Evolutionary conservation across 2,329 filamentous ascomycete species (phyloP).

Genomic region (Paecilomyces sp.): DNA sequence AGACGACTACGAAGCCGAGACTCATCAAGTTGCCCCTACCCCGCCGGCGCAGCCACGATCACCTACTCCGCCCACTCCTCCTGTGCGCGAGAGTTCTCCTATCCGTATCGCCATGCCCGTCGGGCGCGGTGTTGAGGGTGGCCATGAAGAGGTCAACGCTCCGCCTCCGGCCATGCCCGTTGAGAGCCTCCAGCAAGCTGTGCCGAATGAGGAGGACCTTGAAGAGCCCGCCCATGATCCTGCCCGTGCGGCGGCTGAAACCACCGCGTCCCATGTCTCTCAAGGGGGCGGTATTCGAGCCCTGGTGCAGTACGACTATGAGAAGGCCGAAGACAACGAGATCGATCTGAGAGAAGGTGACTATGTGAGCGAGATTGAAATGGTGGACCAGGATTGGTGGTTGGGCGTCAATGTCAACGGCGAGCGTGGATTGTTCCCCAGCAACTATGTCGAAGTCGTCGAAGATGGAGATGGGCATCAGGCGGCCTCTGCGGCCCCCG

Average conservation of each 20-base stretch:
- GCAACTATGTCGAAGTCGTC: conserved; percentile 89
- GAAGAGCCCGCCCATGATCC: conserved; percentile 55
- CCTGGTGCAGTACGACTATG: conserved; percentile 86
- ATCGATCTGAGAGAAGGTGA: conserved; percentile 86
- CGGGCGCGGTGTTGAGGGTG: conserved; percentile 49
- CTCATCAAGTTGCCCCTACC: conserved; percentile 24
- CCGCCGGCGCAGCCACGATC: conserved; percentile 41
- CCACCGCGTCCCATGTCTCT: conserved; percentile 45
- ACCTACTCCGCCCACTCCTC: conserved; percentile 43
- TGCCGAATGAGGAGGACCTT: conserved; percentile 59
- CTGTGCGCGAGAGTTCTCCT: conserved; percentile 59
- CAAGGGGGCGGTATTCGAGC: conserved; percentile 60
- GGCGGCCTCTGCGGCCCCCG: conserved; percentile 21
- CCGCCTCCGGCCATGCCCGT: conserved; percentile 49
- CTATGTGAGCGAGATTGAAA: conserved; percentile 83
- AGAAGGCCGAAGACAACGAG: conserved; percentile 96
- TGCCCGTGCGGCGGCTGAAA: conserved; percentile 53
- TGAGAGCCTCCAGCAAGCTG: conserved; percentile 53
- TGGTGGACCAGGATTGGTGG: conserved; percentile 99
- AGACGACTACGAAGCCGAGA: conserved; percentile 37
- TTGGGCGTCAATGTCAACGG: conserved; percentile 82
- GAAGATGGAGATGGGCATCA: conserved; percentile 46
- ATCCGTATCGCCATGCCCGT: conserved; percentile 84
- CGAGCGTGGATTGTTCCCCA: conserved; percentile 86
- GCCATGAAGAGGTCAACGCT: conserved; percentile 33